Percentiles rank a stretch among this genome's conserved stretches.
Conservation (phyloP, 192 early-diverging fungal genomes). For the Ramicandelaber brevisporus region DNA sequence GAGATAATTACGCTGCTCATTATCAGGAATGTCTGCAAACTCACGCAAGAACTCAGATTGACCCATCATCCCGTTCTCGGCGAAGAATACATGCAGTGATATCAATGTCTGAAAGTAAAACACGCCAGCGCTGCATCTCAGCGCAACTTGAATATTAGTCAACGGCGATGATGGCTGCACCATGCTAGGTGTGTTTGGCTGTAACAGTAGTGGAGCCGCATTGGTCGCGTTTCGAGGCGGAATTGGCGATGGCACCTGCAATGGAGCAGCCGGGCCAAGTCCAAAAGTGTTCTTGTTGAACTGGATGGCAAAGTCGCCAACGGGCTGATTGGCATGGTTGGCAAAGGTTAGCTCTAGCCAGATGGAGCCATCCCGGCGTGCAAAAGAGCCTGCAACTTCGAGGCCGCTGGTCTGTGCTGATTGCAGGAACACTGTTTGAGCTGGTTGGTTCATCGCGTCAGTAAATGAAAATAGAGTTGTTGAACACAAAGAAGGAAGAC, state of each 20-base stretch:
- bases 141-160: constrained; percentile 39
- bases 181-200: constrained; percentile 19
- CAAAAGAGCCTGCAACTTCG: constrained; percentile 24
- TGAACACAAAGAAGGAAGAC: too few relatives aligned
- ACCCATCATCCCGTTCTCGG: constrained; percentile 15
- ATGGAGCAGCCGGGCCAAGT: constrained; percentile 18
- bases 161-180: too few relatives aligned
- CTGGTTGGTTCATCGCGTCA: too few relatives aligned
- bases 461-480: too few relatives aligned
- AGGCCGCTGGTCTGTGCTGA: constrained; percentile 19
- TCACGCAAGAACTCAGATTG: constrained; percentile 21
- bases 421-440: too few relatives aligned
- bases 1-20: constrained; percentile 5
- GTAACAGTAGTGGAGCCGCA: constrained; percentile 16
- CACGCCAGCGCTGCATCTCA: constrained; percentile 37
- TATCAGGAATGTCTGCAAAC: constrained; percentile 21
- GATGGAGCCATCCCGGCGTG: constrained; percentile 25
- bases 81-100: constrained; percentile 30
- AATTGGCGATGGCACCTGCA: too few relatives aligned
- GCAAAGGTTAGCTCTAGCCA: constrained; percentile 34
- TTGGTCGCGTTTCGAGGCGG: too few relatives aligned
- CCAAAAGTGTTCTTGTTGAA: constrained; percentile 63
- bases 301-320: constrained; percentile 43
- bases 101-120: constrained; percentile 41
- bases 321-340: constrained; percentile 20